Conservation (phyloP, 2,329 filamentous ascomycete genomes). For the Penicillium digitatum region DNA sequence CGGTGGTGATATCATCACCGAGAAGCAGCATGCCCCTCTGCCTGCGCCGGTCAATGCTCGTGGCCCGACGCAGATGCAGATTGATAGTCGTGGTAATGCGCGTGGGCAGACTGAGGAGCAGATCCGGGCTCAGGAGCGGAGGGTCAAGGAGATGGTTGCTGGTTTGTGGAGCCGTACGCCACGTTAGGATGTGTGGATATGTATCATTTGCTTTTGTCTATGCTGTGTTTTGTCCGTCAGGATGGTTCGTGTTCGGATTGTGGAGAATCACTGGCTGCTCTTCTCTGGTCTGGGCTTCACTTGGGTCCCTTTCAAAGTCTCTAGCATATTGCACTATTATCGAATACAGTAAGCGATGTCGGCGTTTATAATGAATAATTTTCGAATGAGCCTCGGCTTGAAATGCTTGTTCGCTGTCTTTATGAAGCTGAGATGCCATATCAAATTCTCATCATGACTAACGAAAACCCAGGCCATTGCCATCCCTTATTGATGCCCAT, state of each 20-base stretch:
- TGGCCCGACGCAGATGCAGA: conserved; percentile 44
- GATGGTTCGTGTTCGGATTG: not conserved
- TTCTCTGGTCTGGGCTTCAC: not conserved
- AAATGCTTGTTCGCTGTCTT: not conserved
- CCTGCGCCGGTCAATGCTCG: not conserved
- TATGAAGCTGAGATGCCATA: not conserved
- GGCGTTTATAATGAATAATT: not conserved
- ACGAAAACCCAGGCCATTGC: not conserved
- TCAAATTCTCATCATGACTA: not conserved
- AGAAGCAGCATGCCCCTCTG: conserved; percentile 27
- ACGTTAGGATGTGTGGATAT: conserved; percentile 18
- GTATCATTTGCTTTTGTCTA: not conserved
- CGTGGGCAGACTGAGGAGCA: conserved; percentile 60
- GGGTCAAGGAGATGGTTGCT: conserved; percentile 56
- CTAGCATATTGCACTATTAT: not conserved
- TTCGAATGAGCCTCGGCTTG: not conserved
- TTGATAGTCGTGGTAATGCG: conserved; percentile 57
- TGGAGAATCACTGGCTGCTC: not conserved
- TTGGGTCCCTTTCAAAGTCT: not conserved
- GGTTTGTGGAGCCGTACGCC: conserved; percentile 51
- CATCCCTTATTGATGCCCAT: not conserved
- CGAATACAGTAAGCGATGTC: not conserved
- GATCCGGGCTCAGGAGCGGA: conserved; percentile 57
- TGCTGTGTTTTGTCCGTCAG: not conserved
- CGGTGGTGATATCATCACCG: conserved; percentile 42